A percentile compares a stretch with the other conserved stretches of the same genome.
Conservation (phyloP, 139 green algal genomes). For the Nannochloris sp. region DNA sequence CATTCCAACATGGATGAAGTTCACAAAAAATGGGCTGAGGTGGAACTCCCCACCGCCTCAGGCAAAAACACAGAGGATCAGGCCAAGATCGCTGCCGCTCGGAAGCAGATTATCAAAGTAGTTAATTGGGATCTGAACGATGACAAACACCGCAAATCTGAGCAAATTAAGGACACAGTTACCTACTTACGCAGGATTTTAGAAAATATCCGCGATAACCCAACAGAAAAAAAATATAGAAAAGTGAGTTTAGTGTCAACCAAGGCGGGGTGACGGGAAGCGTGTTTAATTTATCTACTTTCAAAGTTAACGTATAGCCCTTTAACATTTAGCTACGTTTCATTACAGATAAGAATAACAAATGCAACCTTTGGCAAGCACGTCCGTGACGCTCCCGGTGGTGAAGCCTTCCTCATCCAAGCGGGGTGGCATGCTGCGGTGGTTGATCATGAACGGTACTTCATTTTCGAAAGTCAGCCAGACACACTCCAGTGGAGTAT, state of each 20-base stretch:
- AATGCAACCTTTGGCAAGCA: conserved; percentile 34
- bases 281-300: background rate
- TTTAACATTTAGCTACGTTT: background rate
- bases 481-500: conserved; percentile 16
- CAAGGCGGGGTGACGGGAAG: no score
- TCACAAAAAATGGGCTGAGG: no score
- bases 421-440: conserved; percentile 25
- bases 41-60: background rate
- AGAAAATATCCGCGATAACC: conserved; percentile 37
- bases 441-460: conserved; percentile 42
- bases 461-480: conserved; percentile 37
- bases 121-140: conserved; percentile 21
- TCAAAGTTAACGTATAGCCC: background rate
- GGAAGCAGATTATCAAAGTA: conserved; percentile 10
- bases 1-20: background rate
- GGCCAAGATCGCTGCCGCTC: background rate
- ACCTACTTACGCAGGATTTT: conserved; percentile 30
- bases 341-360: conserved; percentile 33
- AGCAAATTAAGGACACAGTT: conserved; percentile 16
- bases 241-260: conserved; percentile 7
- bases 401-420: background rate
- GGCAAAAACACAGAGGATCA: conserved; percentile 6
- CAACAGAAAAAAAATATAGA: conserved; percentile 41
- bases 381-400: conserved; percentile 9
- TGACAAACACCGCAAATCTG: conserved; percentile 21